Base-by-base conservation (phyloP, 306 rosid species). In the Cucurbita maxima region DNA sequence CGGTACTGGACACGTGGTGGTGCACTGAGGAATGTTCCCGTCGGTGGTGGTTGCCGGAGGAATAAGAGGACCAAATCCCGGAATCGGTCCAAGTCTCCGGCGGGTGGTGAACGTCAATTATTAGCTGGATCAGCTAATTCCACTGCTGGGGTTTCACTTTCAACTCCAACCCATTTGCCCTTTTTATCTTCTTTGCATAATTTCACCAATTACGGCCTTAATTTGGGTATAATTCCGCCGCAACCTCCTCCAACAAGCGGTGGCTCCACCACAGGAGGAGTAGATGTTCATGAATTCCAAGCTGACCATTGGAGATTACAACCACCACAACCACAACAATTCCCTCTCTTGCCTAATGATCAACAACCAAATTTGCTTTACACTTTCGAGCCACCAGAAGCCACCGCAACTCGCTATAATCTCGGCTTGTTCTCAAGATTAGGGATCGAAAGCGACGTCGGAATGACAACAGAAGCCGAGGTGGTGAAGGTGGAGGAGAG, bases 1-100 rank as follows among this genome's bases (percentile, higher is more conserved):
- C 96, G 98, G 1, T 92, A 92, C 76, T 92, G 98, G 98, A 92
- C 98, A 0, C 81, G 84, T 62, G 98, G 98, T 0, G 98, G 98
- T 43, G 89, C 96, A 8, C 82, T 92, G 34, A 79, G 98, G 55
- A 92, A 77, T 61, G 98, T 92, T 9, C 98, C 98, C 0, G 96
- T 92, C 0, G 98, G 98, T 1, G 98, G 98, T 22, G 98, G 98
- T 9, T 87, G 96, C 62, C 77, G 98, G 72, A 88, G 87, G 70
- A 90, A 92, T 80, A 90, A 85, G 53, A 85, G 92, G 76, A 87
- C 51, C 83, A 92, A 85, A 66, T 34, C 61, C 55, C 80, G 50
- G 52, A 77, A 40, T 22, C 80, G 79, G 71, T 83, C 93, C 5
- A 89, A 83, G 59, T 82, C 92, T 72, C 81, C 91, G 0, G 74